phyloP scores from a whole-genome alignment of 2,329 filamentous ascomycete genomes.

The Pestalotiopsis sp. region DNA sequence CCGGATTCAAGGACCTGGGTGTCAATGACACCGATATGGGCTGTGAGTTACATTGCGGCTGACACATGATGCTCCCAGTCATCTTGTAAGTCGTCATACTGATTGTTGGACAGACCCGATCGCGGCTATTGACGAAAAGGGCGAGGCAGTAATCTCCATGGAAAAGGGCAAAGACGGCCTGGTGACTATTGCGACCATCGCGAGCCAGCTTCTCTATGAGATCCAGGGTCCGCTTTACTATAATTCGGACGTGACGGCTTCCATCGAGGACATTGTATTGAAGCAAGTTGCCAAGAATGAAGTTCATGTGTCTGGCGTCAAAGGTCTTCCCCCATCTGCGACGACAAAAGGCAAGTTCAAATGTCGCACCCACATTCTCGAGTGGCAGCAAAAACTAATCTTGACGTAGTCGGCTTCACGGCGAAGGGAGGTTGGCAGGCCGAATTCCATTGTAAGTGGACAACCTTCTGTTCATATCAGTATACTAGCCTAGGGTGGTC shows the following conservation, averaged over 20 bases:
- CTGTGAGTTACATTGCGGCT: slow-evolving; percentile 22
- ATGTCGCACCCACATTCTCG: too few relatives aligned
- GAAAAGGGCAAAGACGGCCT: slow-evolving; percentile 23
- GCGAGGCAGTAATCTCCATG: slow-evolving; percentile 19
- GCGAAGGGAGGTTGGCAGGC: slow-evolving; percentile 14
- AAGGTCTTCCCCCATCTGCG: slow-evolving; percentile 27
- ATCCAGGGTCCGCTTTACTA: slow-evolving; percentile 47
- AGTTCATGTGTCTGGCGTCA: slow-evolving; percentile 34
- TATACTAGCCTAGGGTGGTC: not conserved
- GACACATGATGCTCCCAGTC: not conserved
- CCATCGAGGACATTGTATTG: slow-evolving; percentile 31
- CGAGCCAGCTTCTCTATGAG: slow-evolving; percentile 46
- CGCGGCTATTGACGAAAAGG: slow-evolving; percentile 10
- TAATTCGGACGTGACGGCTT: slow-evolving; percentile 45
- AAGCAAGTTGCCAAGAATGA: slow-evolving; percentile 40
- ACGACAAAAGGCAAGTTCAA: slow-evolving; percentile 16
- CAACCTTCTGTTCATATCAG: not conserved
- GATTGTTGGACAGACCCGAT: not conserved
- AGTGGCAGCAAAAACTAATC: not conserved
- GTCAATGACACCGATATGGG: slow-evolving; percentile 32
- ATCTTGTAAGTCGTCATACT: not conserved
- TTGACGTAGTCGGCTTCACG: slow-evolving; percentile 5
- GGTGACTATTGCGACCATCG: slow-evolving; percentile 30
- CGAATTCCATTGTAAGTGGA: slow-evolving; percentile 12
- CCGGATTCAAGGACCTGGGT: slow-evolving; percentile 38